Conservation (phyloP, 306 rosid species). For the Mucuna pruriens region DNA sequence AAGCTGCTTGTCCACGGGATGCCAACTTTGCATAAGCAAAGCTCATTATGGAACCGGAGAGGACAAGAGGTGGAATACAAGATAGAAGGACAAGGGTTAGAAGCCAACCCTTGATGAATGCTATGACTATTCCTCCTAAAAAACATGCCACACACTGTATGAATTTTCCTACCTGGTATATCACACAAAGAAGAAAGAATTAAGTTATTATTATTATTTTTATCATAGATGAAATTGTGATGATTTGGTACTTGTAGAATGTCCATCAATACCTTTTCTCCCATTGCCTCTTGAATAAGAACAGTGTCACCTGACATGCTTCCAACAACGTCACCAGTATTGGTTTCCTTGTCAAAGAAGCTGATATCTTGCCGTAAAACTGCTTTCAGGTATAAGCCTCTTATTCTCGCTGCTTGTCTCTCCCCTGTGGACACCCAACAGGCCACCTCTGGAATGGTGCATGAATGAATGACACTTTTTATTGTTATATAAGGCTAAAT, state of each 20-base stretch:
- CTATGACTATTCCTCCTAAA: conserved; percentile 66
- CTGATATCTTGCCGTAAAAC: conserved; percentile 79
- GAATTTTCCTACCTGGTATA: conserved; percentile 68
- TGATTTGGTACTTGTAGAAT: neutral
- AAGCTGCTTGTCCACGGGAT: conserved; percentile 68
- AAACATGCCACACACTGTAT: conserved; percentile 57
- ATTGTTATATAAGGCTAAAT: neutral
- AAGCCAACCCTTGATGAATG: conserved; percentile 78
- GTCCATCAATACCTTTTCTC: conserved; percentile 67
- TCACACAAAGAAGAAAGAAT: conserved; percentile 13
- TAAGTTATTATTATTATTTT: neutral
- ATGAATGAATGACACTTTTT: conserved; percentile 2
- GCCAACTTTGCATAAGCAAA: conserved; percentile 57
- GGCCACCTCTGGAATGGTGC: conserved; percentile 60
- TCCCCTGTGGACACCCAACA: conserved; percentile 90
- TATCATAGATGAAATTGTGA: neutral
- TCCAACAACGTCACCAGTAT: conserved; percentile 70
- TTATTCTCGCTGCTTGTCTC: conserved; percentile 79
- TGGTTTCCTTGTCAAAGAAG: conserved; percentile 74
- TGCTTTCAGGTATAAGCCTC: conserved; percentile 73
- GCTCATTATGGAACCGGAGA: conserved; percentile 60
- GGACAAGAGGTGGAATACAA: conserved; percentile 65
- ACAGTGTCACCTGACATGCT: conserved; percentile 88
- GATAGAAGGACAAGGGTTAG: conserved; percentile 73
- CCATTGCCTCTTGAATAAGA: conserved; percentile 87